phyloP scores from a whole-genome alignment of 2,329 filamentous ascomycete species.

The Pestalotiopsis sp. region DNA sequence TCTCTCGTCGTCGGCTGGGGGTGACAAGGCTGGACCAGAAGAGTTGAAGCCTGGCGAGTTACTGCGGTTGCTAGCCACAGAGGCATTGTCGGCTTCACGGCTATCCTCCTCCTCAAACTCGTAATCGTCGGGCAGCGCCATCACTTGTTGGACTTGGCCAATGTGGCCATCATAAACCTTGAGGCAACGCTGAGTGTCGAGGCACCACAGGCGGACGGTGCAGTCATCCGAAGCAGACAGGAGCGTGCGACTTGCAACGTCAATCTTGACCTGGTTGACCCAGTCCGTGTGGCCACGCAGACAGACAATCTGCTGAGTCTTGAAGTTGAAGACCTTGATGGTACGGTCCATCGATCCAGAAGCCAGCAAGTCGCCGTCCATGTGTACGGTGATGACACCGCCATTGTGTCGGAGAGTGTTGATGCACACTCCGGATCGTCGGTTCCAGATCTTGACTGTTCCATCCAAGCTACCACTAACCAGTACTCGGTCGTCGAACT shows the following conservation, averaged over 20 bases:
- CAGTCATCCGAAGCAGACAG: conserved; percentile 94
- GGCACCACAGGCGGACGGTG: conserved; percentile 88
- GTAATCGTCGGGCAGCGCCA: conserved; percentile 83
- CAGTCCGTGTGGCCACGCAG: conserved; percentile 88
- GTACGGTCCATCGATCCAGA: conserved; percentile 89
- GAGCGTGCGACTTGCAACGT: conserved; percentile 79
- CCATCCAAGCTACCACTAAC: conserved; percentile 89
- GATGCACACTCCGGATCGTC: conserved; percentile 86
- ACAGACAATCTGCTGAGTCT: conserved; percentile 77
- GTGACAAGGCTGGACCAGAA: conserved; percentile 24
- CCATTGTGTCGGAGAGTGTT: conserved; percentile 79
- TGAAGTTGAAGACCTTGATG: conserved; percentile 91
- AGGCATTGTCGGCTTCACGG: conserved; percentile 57
- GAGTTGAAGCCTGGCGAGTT: conserved; percentile 36
- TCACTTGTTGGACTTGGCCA: conserved; percentile 90
- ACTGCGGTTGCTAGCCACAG: conserved; percentile 51
- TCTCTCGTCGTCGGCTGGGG: conserved; percentile 46
- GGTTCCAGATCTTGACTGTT: conserved; percentile 94
- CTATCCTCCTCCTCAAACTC: conserved; percentile 75
- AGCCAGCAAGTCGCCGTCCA: conserved; percentile 80
- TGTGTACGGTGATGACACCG: conserved; percentile 86
- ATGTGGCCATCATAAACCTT: conserved; percentile 84
- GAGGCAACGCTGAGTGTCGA: conserved; percentile 82
- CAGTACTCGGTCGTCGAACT: conserved; percentile 90
- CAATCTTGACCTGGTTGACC: conserved; percentile 94